Evolutionary conservation across 2,329 filamentous ascomycete genomes (phyloP).

Genomic region (Clarireedia hainanense): DNA sequence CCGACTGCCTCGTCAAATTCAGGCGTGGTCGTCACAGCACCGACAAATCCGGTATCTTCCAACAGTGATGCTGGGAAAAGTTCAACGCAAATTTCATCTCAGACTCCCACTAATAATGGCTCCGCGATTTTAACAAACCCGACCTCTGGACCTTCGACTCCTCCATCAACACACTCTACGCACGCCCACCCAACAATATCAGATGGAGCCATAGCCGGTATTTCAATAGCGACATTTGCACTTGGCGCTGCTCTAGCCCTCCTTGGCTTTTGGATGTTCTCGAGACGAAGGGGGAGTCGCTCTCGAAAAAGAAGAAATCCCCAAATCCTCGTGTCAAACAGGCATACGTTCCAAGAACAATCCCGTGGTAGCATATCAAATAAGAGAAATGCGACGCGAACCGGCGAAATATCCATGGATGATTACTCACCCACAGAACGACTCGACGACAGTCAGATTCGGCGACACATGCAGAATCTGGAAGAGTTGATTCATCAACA

Average conservation of each 20-base stretch:
- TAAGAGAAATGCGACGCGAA: too few relatives aligned
- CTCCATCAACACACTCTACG: neutral
- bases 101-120: too few relatives aligned
- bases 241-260: slow-evolving; percentile 21
- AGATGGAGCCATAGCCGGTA: slow-evolving; percentile 27
- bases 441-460: slow-evolving; percentile 31
- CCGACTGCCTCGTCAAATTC: too few relatives aligned
- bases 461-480: slow-evolving; percentile 29
- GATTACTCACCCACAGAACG: slow-evolving; percentile 32
- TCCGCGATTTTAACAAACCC: neutral
- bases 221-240: slow-evolving; percentile 31
- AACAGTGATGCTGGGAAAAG: too few relatives aligned
- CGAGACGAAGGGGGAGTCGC: neutral
- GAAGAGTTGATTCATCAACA: slow-evolving; percentile 33
- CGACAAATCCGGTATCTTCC: too few relatives aligned
- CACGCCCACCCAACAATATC: neutral
- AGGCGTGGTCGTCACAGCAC: too few relatives aligned
- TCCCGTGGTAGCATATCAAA: too few relatives aligned
- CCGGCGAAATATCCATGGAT: neutral
- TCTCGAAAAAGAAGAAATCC: neutral
- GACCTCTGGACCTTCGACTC: neutral
- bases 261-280: neutral
- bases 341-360: too few relatives aligned
- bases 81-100: neutral
- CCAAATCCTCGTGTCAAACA: too few relatives aligned